Conservation (phyloP, 2,329 filamentous ascomycete genomes). For the Cladosporium cucumerinum region DNA sequence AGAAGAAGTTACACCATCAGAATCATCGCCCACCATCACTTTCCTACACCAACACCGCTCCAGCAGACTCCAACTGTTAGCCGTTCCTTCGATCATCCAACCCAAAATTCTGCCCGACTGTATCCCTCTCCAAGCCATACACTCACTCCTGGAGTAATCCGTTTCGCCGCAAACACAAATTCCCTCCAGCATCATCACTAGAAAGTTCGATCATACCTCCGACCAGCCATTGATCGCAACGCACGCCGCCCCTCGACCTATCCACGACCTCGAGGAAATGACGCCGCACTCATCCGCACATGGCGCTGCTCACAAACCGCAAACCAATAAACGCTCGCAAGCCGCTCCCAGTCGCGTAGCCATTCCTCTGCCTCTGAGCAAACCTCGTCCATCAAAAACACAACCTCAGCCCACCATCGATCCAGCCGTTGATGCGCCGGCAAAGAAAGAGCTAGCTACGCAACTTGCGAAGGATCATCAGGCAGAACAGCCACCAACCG, state of each 20-base stretch:
- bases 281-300: conserved; percentile 21
- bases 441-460: conserved; percentile 7
- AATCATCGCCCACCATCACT: background rate
- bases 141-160: conserved; percentile 26
- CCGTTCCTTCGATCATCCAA: background rate
- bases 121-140: background rate
- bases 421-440: background rate
- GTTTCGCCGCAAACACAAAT: conserved; percentile 1
- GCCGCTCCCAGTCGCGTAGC: conserved; percentile 27
- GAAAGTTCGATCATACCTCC: background rate
- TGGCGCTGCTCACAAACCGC: conserved; percentile 17
- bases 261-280: conserved; percentile 18
- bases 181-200: background rate
- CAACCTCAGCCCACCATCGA: background rate
- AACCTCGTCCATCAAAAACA: conserved; percentile 22
- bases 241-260: background rate
- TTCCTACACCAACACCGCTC: conserved; percentile 18
- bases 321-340: conserved; percentile 19
- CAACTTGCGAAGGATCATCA: background rate
- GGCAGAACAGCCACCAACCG: background rate
- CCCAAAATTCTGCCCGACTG: background rate
- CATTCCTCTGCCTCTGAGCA: conserved; percentile 32
- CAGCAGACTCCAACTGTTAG: conserved; percentile 24
- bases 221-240: background rate
- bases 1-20: background rate